Evolutionary conservation across 768 basidiomycete species (phyloP).

Genomic region (Fibroporia radiculosa): DNA sequence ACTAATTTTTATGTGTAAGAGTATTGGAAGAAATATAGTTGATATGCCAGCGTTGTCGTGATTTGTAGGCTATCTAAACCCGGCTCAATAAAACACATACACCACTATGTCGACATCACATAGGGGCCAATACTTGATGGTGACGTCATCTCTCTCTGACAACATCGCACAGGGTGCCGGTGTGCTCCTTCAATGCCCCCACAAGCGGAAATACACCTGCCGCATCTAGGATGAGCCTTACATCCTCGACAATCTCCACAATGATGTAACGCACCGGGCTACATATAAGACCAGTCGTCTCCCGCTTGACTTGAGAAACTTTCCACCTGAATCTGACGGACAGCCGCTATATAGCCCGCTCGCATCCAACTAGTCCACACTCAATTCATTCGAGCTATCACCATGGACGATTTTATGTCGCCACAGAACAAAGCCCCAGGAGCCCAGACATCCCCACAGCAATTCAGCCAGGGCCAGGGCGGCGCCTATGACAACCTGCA

Average conservation of each 20-base stretch:
- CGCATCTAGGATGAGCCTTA: neutral
- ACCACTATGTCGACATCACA: too few species aligned
- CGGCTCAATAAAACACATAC: neutral
- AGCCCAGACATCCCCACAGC: constrained; percentile 9
- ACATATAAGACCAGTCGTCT: too few species aligned
- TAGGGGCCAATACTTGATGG: too few species aligned
- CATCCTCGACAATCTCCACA: neutral
- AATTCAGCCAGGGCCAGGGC: constrained; percentile 15
- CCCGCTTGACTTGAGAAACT: too few species aligned
- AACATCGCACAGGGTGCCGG: too few species aligned
- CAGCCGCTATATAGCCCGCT: too few species aligned
- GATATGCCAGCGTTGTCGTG: neutral
- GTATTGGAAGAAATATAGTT: too few species aligned
- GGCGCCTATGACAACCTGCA: constrained; percentile 17
- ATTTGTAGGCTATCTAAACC: neutral
- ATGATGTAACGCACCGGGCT: constrained; percentile 15
- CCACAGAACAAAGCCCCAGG: constrained; percentile 9
- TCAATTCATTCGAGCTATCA: constrained; percentile 3
- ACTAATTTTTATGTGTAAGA: too few species aligned
- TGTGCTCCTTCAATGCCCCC: too few species aligned
- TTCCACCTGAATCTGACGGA: too few species aligned
- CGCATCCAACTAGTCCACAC: too few species aligned
- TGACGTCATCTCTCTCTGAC: too few species aligned
- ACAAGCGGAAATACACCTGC: neutral
- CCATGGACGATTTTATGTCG: constrained; percentile 6